These are phyloP conservation scores for Carpinus viminea DNA, from an alignment of 306 rosid genomes.

Conservation along the genomic window DNA sequence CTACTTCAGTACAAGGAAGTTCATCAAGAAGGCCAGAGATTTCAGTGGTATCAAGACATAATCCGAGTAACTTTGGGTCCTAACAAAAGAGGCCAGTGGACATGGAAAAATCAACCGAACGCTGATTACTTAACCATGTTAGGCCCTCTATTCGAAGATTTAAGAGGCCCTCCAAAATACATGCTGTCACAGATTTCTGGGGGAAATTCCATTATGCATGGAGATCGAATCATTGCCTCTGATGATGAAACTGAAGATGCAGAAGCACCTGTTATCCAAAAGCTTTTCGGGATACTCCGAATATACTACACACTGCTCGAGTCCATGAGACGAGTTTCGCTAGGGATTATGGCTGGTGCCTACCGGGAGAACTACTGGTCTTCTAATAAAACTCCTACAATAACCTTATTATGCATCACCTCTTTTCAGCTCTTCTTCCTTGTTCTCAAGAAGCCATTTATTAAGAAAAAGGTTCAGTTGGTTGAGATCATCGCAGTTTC, in stretches of 20 bases:
- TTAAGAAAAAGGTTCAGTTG: conserved; percentile 84
- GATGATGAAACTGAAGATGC: conserved; percentile 96
- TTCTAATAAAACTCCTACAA: conserved; percentile 45
- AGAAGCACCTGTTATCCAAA: conserved; percentile 90
- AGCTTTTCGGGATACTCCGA: conserved; percentile 87
- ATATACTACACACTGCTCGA: conserved; percentile 79
- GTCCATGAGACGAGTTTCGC: conserved; percentile 50
- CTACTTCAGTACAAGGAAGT: conserved; percentile 96
- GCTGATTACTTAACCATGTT: conserved; percentile 52
- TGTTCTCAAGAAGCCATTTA: conserved; percentile 89
- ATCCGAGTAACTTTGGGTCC: conserved; percentile 83
- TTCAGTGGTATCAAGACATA: conserved; percentile 87
- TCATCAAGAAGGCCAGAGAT: conserved; percentile 66
- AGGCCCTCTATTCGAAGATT: conserved; percentile 86
- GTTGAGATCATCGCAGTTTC: conserved; percentile 71
- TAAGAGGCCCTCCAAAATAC: conserved; percentile 94
- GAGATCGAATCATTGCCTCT: conserved; percentile 66
- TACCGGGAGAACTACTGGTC: conserved; percentile 42
- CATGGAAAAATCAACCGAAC: conserved; percentile 65
- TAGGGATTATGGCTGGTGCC: conserved; percentile 69
- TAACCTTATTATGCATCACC: conserved; percentile 52
- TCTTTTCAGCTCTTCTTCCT: conserved; percentile 84
- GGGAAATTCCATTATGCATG: conserved; percentile 35
- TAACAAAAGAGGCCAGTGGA: conserved; percentile 94
- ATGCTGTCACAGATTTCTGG: conserved; percentile 88